Percentiles rank a stretch among this genome's conserved stretches.
Evolutionary conservation across 2,329 filamentous ascomycete species (phyloP).

Genomic region (Alternaria infectoria): DNA sequence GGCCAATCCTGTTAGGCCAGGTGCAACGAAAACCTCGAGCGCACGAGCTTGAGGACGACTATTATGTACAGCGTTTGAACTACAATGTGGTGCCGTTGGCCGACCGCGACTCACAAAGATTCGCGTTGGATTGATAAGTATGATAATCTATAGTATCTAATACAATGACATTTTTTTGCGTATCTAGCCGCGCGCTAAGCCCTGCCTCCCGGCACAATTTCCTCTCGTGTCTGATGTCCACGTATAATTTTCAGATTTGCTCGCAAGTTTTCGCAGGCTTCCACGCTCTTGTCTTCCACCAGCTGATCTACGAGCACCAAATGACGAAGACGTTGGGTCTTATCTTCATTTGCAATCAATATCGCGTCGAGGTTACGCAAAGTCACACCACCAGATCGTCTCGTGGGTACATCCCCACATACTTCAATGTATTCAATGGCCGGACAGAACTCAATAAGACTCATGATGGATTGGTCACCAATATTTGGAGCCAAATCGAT

Average conservation of each 20-base stretch:
- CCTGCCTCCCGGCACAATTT: not conserved
- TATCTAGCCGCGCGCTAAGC: not conserved
- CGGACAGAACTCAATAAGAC: not conserved
- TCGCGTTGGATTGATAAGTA: constrained; percentile 7
- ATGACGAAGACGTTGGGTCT: not conserved
- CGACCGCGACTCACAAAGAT: constrained; percentile 13
- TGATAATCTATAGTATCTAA: not conserved
- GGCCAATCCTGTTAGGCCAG: constrained; percentile 22
- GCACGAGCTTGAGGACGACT: constrained; percentile 9
- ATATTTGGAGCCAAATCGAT: not conserved
- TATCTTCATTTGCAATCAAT: not conserved
- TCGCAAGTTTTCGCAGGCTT: not conserved
- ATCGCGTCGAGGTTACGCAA: not conserved
- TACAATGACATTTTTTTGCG: not conserved
- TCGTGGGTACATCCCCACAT: not conserved
- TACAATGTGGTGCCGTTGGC: constrained; percentile 6
- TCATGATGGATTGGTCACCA: not conserved
- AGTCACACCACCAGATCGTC: not conserved
- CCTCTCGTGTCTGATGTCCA: not conserved
- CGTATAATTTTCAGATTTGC: not conserved
- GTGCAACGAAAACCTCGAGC: constrained; percentile 9
- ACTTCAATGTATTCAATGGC: not conserved
- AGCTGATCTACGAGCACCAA: not conserved
- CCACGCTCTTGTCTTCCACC: not conserved
- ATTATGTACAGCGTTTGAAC: constrained; percentile 19